Conservation (phyloP, 257 asterid species). For the Jaltomata sinuosa region DNA sequence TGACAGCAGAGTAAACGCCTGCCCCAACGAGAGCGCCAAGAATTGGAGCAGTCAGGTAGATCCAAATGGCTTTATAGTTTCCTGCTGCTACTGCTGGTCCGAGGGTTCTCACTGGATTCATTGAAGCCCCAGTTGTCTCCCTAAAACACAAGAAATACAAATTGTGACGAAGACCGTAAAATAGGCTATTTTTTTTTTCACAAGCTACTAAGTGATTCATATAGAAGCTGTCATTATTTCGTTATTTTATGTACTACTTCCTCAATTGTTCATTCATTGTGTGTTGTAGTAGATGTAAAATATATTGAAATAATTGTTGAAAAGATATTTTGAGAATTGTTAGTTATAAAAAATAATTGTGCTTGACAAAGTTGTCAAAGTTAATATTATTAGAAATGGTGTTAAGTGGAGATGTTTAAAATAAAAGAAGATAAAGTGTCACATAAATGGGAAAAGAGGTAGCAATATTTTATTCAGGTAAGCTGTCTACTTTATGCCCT, state of each 20-base stretch:
- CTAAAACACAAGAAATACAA: conserved; percentile 17
- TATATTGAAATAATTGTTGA: background rate
- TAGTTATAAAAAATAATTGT: background rate
- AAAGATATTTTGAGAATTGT: background rate
- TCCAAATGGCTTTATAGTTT: conserved; percentile 71
- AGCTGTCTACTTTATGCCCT: background rate
- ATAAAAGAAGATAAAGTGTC: background rate
- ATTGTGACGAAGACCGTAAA: background rate
- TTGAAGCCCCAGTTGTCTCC: conserved; percentile 68
- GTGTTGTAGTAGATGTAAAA: background rate
- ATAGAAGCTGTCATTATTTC: background rate
- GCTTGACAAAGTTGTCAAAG: background rate
- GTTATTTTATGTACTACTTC: background rate
- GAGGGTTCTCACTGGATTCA: conserved; percentile 84
- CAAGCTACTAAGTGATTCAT: background rate
- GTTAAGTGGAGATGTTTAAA: background rate
- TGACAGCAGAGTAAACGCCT: conserved; percentile 62
- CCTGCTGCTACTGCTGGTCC: conserved; percentile 81
- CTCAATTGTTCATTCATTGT: background rate
- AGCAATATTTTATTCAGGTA: background rate
- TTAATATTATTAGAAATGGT: background rate
- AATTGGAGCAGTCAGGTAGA: conserved; percentile 71
- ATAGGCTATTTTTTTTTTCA: background rate
- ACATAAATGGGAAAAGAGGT: background rate
- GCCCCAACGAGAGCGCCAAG: conserved; percentile 78